These are phyloP conservation scores for Sphagnum tenellum DNA, from an alignment of 225 moss, liverwort and hornwort species.

Conservation along the genomic window DNA sequence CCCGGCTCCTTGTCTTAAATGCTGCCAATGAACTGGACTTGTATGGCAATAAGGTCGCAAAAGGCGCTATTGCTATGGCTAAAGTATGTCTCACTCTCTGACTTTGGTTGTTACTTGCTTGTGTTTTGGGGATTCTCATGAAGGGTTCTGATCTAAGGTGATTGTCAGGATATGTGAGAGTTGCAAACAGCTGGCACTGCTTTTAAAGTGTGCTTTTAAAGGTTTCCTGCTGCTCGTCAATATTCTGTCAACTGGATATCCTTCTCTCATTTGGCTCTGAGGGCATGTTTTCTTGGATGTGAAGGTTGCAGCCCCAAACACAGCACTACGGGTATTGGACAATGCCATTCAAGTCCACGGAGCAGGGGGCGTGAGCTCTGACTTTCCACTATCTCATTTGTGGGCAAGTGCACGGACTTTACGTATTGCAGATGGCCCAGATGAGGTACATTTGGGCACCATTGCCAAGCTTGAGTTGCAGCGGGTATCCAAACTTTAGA, in stretches of 20 bases:
- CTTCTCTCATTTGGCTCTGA: background rate
- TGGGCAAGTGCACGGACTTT: conserved; percentile 83
- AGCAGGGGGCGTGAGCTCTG: conserved; percentile 80
- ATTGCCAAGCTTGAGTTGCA: conserved; percentile 84
- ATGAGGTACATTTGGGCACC: conserved; percentile 91
- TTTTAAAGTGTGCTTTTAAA: too few species aligned
- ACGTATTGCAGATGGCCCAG: conserved; percentile 94
- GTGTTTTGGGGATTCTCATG: too few species aligned
- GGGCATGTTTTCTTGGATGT: background rate
- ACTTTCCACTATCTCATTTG: conserved; percentile 83
- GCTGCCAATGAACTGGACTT: conserved; percentile 90
- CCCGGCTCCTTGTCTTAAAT: conserved; percentile 78
- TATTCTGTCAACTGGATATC: too few species aligned
- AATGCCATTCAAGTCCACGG: conserved; percentile 94
- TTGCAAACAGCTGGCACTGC: too few species aligned
- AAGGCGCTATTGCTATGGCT: conserved; percentile 94
- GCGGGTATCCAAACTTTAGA: conserved; percentile 45
- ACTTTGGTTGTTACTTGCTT: background rate
- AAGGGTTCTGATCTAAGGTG: too few species aligned
- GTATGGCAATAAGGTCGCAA: conserved; percentile 81
- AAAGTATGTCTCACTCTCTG: conserved; percentile 40
- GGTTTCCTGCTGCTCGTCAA: too few species aligned
- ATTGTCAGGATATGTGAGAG: too few species aligned
- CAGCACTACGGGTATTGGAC: conserved; percentile 77
- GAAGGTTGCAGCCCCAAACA: conserved; percentile 88